These are phyloP conservation scores for Stagonosporopsis rhizophila DNA, from an alignment of 2,329 filamentous ascomycete genomes.

Conservation along the genomic window DNA sequence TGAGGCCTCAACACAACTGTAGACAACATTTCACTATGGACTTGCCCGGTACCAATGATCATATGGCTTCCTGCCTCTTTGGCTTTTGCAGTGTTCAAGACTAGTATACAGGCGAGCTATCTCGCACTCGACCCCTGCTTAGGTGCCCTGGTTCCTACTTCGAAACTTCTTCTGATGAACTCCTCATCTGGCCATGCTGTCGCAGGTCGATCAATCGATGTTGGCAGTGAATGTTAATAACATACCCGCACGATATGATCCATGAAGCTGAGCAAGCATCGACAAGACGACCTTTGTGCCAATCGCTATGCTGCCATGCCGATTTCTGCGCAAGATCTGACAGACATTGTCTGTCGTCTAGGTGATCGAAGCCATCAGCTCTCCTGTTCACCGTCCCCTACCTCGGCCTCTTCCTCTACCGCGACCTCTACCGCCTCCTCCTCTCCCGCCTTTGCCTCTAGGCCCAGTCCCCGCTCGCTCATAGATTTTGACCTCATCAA, in stretches of 20 bases:
- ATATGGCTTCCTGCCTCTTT: too few species aligned
- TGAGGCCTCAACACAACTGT: too few species aligned
- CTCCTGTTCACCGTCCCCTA: conserved; percentile 9
- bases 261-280: not conserved
- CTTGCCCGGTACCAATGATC: too few species aligned
- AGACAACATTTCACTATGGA: too few species aligned
- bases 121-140: too few species aligned
- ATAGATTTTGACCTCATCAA: conserved; percentile 73
- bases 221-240: too few species aligned
- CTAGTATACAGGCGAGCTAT: too few species aligned
- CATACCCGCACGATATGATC: too few species aligned
- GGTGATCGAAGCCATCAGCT: not conserved
- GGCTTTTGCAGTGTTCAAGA: too few species aligned
- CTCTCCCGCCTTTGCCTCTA: conserved; percentile 46
- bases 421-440: conserved; percentile 53
- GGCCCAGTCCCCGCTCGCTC: conserved; percentile 59
- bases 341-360: not conserved
- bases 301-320: not conserved
- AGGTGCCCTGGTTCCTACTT: too few species aligned
- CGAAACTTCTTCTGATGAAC: not conserved
- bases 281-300: not conserved
- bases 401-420: conserved; percentile 34
- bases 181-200: not conserved
- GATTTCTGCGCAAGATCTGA: not conserved
- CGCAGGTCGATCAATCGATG: not conserved